These are phyloP conservation scores for Cupressus sempervirens DNA, from an alignment of 75 land plant genomes.

Conservation along the genomic window DNA sequence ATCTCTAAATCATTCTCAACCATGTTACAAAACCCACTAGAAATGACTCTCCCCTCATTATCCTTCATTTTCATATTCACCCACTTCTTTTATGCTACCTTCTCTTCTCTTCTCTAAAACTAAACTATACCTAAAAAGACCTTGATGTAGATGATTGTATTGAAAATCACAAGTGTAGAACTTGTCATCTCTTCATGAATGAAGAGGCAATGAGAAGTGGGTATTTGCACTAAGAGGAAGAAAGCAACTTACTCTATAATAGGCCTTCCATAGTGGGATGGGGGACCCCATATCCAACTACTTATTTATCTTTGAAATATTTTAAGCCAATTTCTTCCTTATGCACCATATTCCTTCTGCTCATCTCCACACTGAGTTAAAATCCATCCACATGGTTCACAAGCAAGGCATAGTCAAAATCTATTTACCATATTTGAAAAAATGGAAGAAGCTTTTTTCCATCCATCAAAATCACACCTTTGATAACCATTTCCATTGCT, in stretches of 20 bases:
- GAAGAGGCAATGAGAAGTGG: neutral
- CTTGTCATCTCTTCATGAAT: neutral
- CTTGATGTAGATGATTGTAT: neutral
- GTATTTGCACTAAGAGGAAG: neutral
- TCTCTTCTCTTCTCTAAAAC: neutral
- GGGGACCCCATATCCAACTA: neutral
- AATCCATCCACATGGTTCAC: no score
- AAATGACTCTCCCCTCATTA: neutral
- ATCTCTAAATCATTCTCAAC: constrained; percentile 9
- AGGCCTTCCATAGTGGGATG: neutral
- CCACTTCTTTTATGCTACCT: neutral
- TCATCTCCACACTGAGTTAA: neutral
- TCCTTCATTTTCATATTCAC: neutral
- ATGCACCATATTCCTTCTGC: neutral
- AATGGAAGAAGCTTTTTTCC: neutral
- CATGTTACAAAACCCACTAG: neutral
- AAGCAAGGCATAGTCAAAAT: neutral
- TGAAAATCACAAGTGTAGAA: neutral
- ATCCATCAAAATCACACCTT: neutral
- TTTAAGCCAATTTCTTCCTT: neutral
- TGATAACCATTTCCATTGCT: neutral
- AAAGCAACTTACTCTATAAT: neutral
- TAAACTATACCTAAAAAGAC: neutral
- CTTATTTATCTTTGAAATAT: neutral
- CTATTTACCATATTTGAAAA: neutral